phyloP scores from a whole-genome alignment of 176 grass and related monocot species.

The Oryza australiensis region DNA sequence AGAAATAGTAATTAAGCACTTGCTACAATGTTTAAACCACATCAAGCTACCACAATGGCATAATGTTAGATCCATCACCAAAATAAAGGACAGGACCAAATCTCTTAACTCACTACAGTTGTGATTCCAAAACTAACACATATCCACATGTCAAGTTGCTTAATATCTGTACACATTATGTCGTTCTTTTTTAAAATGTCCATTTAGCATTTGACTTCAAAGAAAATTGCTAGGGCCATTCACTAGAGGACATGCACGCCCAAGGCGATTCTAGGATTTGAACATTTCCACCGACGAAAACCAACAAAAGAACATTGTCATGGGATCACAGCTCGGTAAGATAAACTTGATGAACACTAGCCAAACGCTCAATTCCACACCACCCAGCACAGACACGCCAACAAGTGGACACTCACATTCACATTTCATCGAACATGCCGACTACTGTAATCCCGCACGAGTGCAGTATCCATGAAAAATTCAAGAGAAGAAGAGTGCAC shows the following conservation, averaged over 20 bases:
- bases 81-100: constrained; percentile 25
- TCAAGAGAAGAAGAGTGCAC: neutral
- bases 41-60: neutral
- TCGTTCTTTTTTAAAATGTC: neutral
- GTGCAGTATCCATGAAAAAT: neutral
- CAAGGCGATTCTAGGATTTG: neutral
- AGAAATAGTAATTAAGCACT: constrained; percentile 11
- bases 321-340: neutral
- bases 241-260: neutral
- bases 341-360: neutral
- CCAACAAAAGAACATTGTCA: neutral
- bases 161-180: neutral
- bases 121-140: too few species aligned
- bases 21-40: neutral
- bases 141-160: neutral
- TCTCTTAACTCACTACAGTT: neutral
- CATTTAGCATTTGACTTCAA: neutral
- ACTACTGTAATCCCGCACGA: neutral
- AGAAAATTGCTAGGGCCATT: neutral
- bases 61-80: constrained; percentile 10
- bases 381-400: neutral
- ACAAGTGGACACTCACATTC: neutral
- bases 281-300: neutral
- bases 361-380: constrained; percentile 15
- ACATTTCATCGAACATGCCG: constrained; percentile 25